Evolutionary conservation across 495 filamentous ascomycete species (phyloP), one percentile per base, ranked within the genome.

Genomic region (Cladorrhinum samala): DNA sequence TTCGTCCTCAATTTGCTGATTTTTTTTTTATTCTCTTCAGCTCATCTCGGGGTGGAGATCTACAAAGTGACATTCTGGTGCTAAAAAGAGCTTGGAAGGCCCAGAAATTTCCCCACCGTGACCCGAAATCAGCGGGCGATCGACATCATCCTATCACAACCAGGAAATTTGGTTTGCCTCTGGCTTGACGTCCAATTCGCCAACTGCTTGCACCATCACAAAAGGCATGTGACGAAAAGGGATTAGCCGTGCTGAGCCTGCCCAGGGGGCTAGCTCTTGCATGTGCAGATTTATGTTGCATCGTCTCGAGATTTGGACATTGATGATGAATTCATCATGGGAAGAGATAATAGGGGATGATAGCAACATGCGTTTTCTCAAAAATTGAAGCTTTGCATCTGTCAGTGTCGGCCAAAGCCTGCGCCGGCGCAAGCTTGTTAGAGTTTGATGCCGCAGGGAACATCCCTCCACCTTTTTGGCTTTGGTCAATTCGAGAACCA

Each of bases 121-220:
- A 37, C 8, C 24, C 25, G 27, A 23, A 9, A 25, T 49, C 25
- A 25, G 46, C 47, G 54, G 49, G 50, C 54, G 62, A 67, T 67
- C 62, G 49, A 53, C 65, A 53, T 27, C 56, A 50, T 52, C 53
- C 56, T 53, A 67, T 67, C 62, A 67, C 62, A 63, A 33, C 30
- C 54, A 59, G 60, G 62, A 66, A 65, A 67, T 67, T 47, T 67
- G 53, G 50, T 38, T 45, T 55, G 39, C 21, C 45, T n/a, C 43
- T 52, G 56, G 57, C 18, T 46, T n/a, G 14, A n/a, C 44, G 30
- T 66, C 62, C 60, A 46, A 65, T 65, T 67, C 60, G 65, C 43
- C 50, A 46, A 27, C 19, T 54, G 17, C 39, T 9, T 23, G 36
- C 42, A n/a, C 43, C 49, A 50, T 67, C 64, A 67, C 64, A 65